phyloP scores from a whole-genome alignment of 192 early-diverging fungal species.

The Backusella tarrabulga region DNA sequence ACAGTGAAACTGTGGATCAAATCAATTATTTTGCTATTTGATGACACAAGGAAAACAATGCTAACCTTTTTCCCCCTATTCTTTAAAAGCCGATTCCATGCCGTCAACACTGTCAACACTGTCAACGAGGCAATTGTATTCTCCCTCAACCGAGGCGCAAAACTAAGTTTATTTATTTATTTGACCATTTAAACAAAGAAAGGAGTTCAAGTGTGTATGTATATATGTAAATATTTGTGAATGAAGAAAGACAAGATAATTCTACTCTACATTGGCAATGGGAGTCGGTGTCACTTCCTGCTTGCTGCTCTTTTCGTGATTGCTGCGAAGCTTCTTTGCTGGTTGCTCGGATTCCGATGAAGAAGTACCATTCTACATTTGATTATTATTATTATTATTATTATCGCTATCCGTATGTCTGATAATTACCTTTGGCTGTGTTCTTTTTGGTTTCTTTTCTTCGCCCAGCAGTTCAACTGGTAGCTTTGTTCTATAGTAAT shows the following conservation, averaged over 20 bases:
- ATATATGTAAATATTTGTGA: too few relatives aligned
- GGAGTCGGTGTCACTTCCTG: neutral
- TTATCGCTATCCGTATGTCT: neutral
- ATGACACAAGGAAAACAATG: too few relatives aligned
- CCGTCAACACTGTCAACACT: too few relatives aligned
- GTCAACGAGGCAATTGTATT: too few relatives aligned
- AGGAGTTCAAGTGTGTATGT: too few relatives aligned
- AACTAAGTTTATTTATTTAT: too few relatives aligned
- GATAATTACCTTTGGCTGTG: conserved; percentile 18
- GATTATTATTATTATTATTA: neutral
- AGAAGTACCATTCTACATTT: neutral
- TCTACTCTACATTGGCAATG: neutral
- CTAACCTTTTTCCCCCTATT: too few relatives aligned
- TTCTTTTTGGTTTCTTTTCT: conserved; percentile 28
- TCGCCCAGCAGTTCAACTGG: conserved; percentile 19
- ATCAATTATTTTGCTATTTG: too few relatives aligned
- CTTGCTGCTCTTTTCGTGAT: neutral
- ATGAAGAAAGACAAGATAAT: neutral
- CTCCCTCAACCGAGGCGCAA: too few relatives aligned
- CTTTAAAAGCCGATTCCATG: too few relatives aligned
- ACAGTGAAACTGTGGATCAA: neutral
- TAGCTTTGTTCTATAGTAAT: neutral
- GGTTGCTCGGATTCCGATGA: neutral
- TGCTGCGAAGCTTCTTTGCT: neutral
- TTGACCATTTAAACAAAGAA: too few relatives aligned